phyloP scores from a whole-genome alignment of 2,329 filamentous ascomycete genomes.

The Lachnum nothofagi region DNA sequence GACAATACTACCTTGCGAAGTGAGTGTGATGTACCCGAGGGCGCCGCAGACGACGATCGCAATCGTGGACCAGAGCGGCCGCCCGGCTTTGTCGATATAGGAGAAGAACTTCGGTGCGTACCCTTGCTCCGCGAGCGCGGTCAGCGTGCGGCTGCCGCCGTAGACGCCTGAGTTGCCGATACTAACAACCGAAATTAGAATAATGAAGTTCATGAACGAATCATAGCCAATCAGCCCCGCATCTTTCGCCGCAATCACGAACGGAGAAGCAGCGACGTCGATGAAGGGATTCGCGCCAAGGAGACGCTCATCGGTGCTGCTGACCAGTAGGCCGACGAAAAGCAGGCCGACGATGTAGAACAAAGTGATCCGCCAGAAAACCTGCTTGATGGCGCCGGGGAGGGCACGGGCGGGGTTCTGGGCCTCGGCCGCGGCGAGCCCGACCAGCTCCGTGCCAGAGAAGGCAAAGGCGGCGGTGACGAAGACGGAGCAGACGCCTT shows the following conservation, averaged over 20 bases:
- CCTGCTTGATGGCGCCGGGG: slow-evolving; percentile 83
- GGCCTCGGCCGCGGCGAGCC: slow-evolving; percentile 71
- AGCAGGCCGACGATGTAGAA: slow-evolving; percentile 80
- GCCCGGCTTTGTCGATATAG: slow-evolving; percentile 54
- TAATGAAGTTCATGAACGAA: slow-evolving; percentile 55
- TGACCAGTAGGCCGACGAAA: slow-evolving; percentile 71
- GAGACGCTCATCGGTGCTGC: slow-evolving; percentile 55
- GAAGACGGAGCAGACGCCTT: slow-evolving; percentile 73
- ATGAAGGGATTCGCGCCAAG: slow-evolving; percentile 71
- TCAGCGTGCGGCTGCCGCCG: slow-evolving; percentile 54
- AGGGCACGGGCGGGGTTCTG: slow-evolving; percentile 73
- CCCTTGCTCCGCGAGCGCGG: slow-evolving; percentile 54
- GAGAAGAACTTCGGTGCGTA: slow-evolving; percentile 53
- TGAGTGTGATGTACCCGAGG: slow-evolving; percentile 53
- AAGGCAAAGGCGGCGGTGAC: slow-evolving; percentile 73
- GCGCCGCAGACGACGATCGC: slow-evolving; percentile 52
- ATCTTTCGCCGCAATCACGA: slow-evolving; percentile 53
- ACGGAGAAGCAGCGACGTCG: slow-evolving; percentile 49
- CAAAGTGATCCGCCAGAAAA: slow-evolving; percentile 88
- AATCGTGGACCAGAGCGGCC: slow-evolving; percentile 48
- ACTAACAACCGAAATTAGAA: slow-evolving; percentile 53
- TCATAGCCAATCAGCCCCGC: slow-evolving; percentile 49
- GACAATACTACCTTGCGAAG: slow-evolving; percentile 39
- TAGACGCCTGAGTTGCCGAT: slow-evolving; percentile 57
- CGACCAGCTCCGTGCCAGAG: slow-evolving; percentile 69